Base-by-base conservation (phyloP, 2,329 filamentous ascomycete genomes). In the Cladosporium oxysporum region DNA sequence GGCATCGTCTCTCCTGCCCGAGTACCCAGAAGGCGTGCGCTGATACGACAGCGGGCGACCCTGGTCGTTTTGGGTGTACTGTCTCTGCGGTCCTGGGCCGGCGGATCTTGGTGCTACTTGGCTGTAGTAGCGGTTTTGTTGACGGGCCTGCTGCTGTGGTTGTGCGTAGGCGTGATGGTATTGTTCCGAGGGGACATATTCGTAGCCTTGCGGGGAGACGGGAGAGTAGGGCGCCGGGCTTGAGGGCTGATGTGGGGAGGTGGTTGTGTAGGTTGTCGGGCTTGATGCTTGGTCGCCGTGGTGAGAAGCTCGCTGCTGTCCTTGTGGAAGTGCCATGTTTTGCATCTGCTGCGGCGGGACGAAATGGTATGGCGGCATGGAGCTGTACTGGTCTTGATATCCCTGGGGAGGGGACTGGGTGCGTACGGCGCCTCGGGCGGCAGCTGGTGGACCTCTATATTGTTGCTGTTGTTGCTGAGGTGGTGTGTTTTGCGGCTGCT, bases 1-100 rank as follows among this genome's bases (percentile, higher is more conserved):
- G 18, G 68, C 66, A 66, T 73, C 73, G 52, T 75, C 71, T 58
- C 72, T 66, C 26, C 73, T 60, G 4, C 71, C 73, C 58, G 67
- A 67, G 55, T 72, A 75, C 4, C 70, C 70, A 5, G 67, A 71
- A 1, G 65, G 58, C 6, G 67, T 68, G 8, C 69, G 67, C 53
- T 68, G 69, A 37, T 70, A 66, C n/a, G 61, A 58, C 41, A 68
- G 58, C 28, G 68, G 66, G 7, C 66, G 55, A 18, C 29, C 62
- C 7, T 64, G 21, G 10, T 33, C 14, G 52, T 64, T 21, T 3
- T 37, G 28, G 44, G 14, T 21, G 29, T 14, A 23, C 21, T 67
- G 67, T 60, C 57, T 53, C 12, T 65, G 57, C 23, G 53, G n/a
- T 35, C 18, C 29, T 18, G 50, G 50, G n/a, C 41, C 41, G 21